These are phyloP conservation scores for Xylariaceae sp. DNA, from an alignment of 2,329 filamentous ascomycete species.

Conservation along the genomic window DNA sequence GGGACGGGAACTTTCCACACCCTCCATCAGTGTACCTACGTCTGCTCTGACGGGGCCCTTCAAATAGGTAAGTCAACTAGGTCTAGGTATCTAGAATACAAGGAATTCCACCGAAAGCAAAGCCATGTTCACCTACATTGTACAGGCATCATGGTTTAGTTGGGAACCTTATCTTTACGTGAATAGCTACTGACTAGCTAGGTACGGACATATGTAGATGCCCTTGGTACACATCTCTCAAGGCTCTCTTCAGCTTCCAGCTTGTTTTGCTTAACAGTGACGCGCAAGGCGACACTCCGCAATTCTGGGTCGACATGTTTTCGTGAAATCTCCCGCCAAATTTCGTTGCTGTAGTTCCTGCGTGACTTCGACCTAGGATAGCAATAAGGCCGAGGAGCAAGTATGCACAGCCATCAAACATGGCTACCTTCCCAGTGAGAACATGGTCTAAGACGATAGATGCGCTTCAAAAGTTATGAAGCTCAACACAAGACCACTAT, in stretches of 20 bases:
- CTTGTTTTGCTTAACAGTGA: background rate
- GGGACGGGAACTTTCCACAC: too few relatives aligned
- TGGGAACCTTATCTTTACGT: background rate
- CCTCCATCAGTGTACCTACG: too few relatives aligned
- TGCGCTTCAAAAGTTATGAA: background rate
- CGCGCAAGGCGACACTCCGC: background rate
- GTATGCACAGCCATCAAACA: background rate
- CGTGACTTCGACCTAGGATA: background rate
- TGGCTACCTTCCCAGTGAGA: background rate
- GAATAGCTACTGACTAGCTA: background rate
- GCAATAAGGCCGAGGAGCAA: too few relatives aligned
- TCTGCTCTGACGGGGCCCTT: too few relatives aligned
- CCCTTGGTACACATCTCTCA: background rate
- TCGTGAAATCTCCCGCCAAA: background rate
- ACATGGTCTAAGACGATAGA: background rate
- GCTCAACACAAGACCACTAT: constrained; percentile 4
- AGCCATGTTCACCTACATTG: too few relatives aligned
- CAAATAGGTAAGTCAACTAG: too few relatives aligned
- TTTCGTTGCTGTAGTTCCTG: background rate
- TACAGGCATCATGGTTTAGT: too few relatives aligned
- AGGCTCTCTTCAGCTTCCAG: background rate
- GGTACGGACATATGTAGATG: background rate
- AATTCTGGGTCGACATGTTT: background rate
- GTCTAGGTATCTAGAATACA: too few relatives aligned
- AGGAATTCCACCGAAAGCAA: too few relatives aligned